Percentiles rank a stretch among this genome's conserved stretches.
Evolutionary conservation across 345 rosid genomes (phyloP).

Genomic region (Melaleuca quinquenervia): DNA sequence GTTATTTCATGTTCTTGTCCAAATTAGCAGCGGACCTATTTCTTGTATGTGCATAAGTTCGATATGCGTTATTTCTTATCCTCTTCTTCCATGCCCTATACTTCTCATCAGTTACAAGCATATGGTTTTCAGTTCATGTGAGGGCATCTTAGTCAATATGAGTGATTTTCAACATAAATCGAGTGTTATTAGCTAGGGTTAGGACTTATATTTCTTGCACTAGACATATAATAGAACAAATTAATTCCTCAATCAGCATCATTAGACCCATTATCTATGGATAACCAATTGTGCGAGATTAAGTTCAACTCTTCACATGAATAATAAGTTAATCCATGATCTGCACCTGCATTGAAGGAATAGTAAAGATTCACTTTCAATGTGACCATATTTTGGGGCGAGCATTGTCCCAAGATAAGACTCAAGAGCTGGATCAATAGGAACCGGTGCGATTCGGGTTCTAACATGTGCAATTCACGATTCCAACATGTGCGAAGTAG

Average conservation of each 20-base stretch:
- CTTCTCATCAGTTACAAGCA: neutral
- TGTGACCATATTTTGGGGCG: neutral
- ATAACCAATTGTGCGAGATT: neutral
- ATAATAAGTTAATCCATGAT: neutral
- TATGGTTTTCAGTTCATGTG: neutral
- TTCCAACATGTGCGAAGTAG: too few relatives aligned
- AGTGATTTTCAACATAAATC: neutral
- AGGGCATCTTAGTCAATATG: neutral
- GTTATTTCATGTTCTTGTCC: neutral
- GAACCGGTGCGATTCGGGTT: too few relatives aligned
- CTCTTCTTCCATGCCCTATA: neutral
- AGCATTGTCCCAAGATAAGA: too few relatives aligned
- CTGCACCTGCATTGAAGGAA: neutral
- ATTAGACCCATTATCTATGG: neutral
- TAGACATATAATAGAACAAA: neutral
- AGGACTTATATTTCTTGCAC: neutral
- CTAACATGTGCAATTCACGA: too few relatives aligned
- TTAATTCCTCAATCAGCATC: neutral
- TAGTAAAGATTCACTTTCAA: neutral
- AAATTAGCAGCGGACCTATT: neutral
- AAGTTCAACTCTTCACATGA: neutral
- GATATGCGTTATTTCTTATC: neutral
- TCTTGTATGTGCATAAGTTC: neutral
- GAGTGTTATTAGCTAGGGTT: neutral
- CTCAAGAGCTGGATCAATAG: too few relatives aligned